Evolutionary conservation across 1,284 basidiomycete genomes (phyloP).

Genomic region (Takashimella tepidaria): DNA sequence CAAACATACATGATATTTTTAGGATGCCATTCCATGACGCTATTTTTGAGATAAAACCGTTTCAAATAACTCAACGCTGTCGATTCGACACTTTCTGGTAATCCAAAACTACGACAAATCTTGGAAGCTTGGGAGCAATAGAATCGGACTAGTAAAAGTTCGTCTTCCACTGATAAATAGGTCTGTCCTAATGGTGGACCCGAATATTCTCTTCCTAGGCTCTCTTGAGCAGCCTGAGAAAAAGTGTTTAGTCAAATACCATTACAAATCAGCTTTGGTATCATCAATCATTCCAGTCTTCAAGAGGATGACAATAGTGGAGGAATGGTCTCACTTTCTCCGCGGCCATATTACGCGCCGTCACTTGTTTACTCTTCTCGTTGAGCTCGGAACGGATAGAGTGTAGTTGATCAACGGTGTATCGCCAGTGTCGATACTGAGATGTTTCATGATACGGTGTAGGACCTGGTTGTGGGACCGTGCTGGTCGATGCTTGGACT

Average conservation of each 20-base stretch:
- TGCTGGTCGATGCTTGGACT: constrained; percentile 5
- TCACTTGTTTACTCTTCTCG: constrained; percentile 64
- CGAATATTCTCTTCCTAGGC: constrained; percentile 21
- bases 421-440: constrained; percentile 83
- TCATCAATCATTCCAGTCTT: too few species aligned
- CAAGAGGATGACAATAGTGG: too few species aligned
- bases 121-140: constrained; percentile 83
- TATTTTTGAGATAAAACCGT: constrained; percentile 95
- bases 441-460: constrained; percentile 73
- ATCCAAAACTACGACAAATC: constrained; percentile 76
- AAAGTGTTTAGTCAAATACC: too few species aligned
- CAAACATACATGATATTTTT: constrained; percentile 88
- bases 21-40: constrained; percentile 98
- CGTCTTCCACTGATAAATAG: constrained; percentile 77
- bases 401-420: constrained; percentile 62
- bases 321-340: constrained; percentile 59
- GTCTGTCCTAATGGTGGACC: constrained; percentile 40
- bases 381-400: constrained; percentile 63
- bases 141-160: constrained; percentile 78
- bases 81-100: constrained; percentile 87
- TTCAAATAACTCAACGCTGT: constrained; percentile 90
- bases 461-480: constrained; percentile 14
- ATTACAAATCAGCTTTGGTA: too few species aligned
- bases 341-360: constrained; percentile 67
- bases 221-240: constrained; percentile 31